phyloP scores from a whole-genome alignment of 768 basidiomycete genomes.

The Suillus spraguei region DNA sequence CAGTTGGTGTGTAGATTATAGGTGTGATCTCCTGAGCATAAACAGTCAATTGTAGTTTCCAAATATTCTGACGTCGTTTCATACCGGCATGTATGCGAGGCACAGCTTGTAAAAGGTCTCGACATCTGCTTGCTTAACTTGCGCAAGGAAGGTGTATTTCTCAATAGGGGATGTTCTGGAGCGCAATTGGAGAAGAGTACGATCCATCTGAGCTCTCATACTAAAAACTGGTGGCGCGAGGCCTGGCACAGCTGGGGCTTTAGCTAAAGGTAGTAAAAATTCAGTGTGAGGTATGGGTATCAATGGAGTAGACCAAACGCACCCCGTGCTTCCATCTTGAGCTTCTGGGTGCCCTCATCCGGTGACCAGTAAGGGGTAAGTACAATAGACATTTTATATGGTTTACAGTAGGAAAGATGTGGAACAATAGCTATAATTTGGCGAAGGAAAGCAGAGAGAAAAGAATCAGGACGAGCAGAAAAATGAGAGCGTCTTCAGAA shows the following conservation, averaged over 20 bases:
- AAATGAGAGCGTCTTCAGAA: neutral
- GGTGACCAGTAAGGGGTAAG: conserved; percentile 71
- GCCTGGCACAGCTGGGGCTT: conserved; percentile 50
- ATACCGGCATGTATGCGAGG: conserved; percentile 67
- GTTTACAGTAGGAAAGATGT: neutral
- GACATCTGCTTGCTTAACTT: conserved; percentile 72
- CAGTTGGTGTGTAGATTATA: conserved; percentile 90
- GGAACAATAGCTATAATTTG: neutral
- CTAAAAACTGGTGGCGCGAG: conserved; percentile 63
- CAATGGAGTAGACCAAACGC: conserved; percentile 12
- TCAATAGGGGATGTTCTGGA: conserved; percentile 76
- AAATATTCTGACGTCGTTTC: conserved; percentile 18
- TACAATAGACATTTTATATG: conserved; percentile 51
- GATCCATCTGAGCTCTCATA: conserved; percentile 50
- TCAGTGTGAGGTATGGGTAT: conserved; percentile 8
- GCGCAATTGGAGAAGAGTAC: conserved; percentile 70
- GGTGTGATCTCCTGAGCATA: conserved; percentile 58
- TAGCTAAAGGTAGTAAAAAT: conserved; percentile 34
- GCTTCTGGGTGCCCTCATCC: conserved; percentile 65
- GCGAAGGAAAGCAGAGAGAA: neutral
- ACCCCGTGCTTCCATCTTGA: conserved; percentile 64
- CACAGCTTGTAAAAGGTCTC: conserved; percentile 80
- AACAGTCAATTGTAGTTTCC: neutral
- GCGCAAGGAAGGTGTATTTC: conserved; percentile 83
- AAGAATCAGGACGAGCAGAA: neutral